Percentiles rank a stretch among this genome's conserved stretches.
Conservation (phyloP, 495 filamentous ascomycete genomes). For the Staphylotrichum tortipilum region DNA sequence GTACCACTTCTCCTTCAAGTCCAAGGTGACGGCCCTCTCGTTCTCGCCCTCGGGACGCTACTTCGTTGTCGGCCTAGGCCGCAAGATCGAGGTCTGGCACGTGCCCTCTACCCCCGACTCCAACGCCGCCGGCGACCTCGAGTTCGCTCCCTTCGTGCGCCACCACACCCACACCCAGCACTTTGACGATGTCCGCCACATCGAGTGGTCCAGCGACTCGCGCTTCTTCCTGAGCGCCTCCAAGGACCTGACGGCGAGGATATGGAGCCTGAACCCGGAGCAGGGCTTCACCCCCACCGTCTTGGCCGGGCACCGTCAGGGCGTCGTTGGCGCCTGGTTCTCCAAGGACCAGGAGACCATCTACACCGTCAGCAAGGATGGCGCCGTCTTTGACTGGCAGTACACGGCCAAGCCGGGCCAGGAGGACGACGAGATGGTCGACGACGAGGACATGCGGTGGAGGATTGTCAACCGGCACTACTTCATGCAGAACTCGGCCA, state of each 20-base stretch:
- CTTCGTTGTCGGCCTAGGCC: slow-evolving; percentile 77
- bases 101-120: slow-evolving; percentile 80
- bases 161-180: slow-evolving; percentile 81
- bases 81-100: slow-evolving; percentile 89
- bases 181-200: slow-evolving; percentile 72
- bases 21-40: slow-evolving; percentile 69
- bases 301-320: slow-evolving; percentile 80
- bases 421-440: slow-evolving; percentile 53
- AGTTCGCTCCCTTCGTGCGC: slow-evolving; percentile 88
- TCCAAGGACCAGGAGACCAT: slow-evolving; percentile 76
- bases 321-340: slow-evolving; percentile 82
- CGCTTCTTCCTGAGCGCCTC: slow-evolving; percentile 86
- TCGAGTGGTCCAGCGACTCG: slow-evolving; percentile 93
- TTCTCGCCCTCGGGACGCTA: slow-evolving; percentile 88
- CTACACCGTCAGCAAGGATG: slow-evolving; percentile 52
- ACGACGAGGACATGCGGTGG: slow-evolving; percentile 59
- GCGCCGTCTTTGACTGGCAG: slow-evolving; percentile 55
- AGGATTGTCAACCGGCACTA: slow-evolving; percentile 79
- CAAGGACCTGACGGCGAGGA: slow-evolving; percentile 82
- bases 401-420: slow-evolving; percentile 49
- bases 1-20: slow-evolving; percentile 89
- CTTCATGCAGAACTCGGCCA: slow-evolving; percentile 84
- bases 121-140: slow-evolving; percentile 68
- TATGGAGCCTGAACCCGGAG: slow-evolving; percentile 87
- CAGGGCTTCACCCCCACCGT: slow-evolving; percentile 84